Base-by-base conservation (phyloP, 2,329 filamentous ascomycete genomes). In the Beauveria sp. region DNA sequence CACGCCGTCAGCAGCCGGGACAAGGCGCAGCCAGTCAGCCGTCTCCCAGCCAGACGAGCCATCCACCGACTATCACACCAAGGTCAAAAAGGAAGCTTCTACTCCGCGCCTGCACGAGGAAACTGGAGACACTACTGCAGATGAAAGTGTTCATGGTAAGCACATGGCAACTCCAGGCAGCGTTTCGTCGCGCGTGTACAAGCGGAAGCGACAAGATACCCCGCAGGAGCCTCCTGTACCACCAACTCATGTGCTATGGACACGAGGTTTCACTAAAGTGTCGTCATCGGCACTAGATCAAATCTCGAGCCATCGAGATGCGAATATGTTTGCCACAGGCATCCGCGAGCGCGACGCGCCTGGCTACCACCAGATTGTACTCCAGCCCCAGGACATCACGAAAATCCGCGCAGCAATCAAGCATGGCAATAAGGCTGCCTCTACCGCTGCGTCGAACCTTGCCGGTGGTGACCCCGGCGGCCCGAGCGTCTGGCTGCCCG, bases 241-340 rank as follows among this genome's bases (percentile, higher is more conserved):
- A 31, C 83, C 85, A 24, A 84, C 84, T 9, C 83, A 90, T 62
- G 88, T 93, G 5, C 79, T 90, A 46, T 90, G 89, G 79, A 91
- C 89, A 16, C 86, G 89, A 53, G 88, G 88, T 53, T 88, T 93
- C 69, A 84, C 88, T 42, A 86, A 88, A 66, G 89, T 91, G 16
- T 88, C 87, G 38, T 83, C 83, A 4, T 87, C 88, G 5, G 86
- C 90, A 14, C 80, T 93, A 65, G 89, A 92, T 69, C 87, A 91
- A 67, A 89, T 93, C 63, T 84, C 86, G 26, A 88, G 86, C 59
- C 89, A 93, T 71, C 88, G 89, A 40, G 85, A 89, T 67, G 90
- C 89, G 51, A 91, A 90, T 66, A 90, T 91, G 74, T 93, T 93
- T 70, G 87, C 88, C 31, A 87, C 87, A 60, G 87, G 88, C 1